Conservation (phyloP, 2,329 filamentous ascomycete genomes). For the Xenoacremonium recifei region DNA sequence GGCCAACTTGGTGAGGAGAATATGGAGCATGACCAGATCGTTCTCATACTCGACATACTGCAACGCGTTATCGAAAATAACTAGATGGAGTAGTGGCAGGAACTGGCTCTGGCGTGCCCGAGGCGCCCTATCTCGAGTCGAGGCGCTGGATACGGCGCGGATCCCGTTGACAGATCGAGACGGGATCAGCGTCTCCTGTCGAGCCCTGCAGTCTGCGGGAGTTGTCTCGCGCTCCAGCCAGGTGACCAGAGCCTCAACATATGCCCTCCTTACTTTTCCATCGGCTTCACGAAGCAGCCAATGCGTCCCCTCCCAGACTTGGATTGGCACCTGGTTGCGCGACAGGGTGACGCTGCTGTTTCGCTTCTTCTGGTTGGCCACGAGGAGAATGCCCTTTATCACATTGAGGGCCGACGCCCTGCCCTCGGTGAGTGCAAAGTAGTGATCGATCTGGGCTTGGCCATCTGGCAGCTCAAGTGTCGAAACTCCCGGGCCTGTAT, state of each 20-base stretch:
- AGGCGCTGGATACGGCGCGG: slow-evolving; percentile 68
- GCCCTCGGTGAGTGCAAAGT: slow-evolving; percentile 53
- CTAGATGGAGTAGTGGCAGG: slow-evolving; percentile 77
- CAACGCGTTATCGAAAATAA: slow-evolving; percentile 84
- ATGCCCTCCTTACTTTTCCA: slow-evolving; percentile 76
- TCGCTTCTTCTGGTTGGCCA: slow-evolving; percentile 69
- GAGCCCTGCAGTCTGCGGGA: slow-evolving; percentile 60
- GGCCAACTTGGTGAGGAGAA: slow-evolving; percentile 73
- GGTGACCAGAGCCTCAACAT: slow-evolving; percentile 76
- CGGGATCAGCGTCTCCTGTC: slow-evolving; percentile 51
- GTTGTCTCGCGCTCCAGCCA: slow-evolving; percentile 85
- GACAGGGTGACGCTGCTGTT: slow-evolving; percentile 62
- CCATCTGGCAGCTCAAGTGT: slow-evolving; percentile 41
- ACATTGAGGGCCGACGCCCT: slow-evolving; percentile 69
- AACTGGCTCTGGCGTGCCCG: slow-evolving; percentile 64
- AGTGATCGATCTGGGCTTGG: slow-evolving; percentile 47
- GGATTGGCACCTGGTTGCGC: slow-evolving; percentile 72
- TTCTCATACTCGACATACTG: slow-evolving; percentile 70
- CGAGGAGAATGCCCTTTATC: slow-evolving; percentile 77
- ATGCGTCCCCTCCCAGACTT: slow-evolving; percentile 95
- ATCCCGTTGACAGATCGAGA: slow-evolving; percentile 38
- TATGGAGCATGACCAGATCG: slow-evolving; percentile 74
- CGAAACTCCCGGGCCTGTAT: slow-evolving; percentile 34
- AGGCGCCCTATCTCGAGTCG: slow-evolving; percentile 56
- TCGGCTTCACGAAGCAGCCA: slow-evolving; percentile 84